These are phyloP conservation scores for Vigna unguiculata DNA, from an alignment of 306 rosid species.

Conservation along the genomic window DNA sequence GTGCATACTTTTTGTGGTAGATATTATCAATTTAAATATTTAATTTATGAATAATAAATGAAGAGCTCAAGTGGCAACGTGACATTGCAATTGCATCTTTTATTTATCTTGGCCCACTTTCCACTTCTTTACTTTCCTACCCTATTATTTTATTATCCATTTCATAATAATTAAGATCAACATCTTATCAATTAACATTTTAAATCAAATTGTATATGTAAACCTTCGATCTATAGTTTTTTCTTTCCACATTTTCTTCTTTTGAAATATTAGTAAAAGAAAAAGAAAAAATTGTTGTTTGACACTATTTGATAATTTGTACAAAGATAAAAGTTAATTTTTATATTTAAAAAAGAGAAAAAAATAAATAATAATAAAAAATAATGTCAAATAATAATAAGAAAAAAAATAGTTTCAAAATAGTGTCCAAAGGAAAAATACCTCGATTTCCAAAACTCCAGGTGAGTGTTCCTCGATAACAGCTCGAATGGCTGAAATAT, in stretches of 20 bases:
- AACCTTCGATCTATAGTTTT: background rate
- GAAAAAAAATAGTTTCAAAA: no score
- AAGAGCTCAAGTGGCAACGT: background rate
- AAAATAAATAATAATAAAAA: no score
- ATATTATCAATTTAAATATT: background rate
- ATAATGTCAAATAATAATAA: no score
- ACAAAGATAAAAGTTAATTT: no score
- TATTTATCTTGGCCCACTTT: background rate
- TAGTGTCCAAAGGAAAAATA: background rate
- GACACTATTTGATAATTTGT: no score
- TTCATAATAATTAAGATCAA: background rate
- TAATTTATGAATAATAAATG: background rate
- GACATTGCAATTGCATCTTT: background rate
- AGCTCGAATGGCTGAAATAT: slow-evolving; percentile 56
- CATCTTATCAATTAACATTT: background rate
- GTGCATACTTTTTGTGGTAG: background rate
- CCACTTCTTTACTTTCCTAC: background rate
- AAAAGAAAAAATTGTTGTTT: no score
- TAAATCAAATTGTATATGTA: background rate
- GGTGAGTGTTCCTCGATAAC: slow-evolving; percentile 39
- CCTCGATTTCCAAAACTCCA: slow-evolving; percentile 59
- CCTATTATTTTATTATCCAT: background rate
- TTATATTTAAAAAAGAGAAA: no score
- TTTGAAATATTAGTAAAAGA: no score
- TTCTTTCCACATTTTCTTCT: background rate